Conservation (phyloP, 768 basidiomycete species). For the Tulasnella sp. region DNA sequence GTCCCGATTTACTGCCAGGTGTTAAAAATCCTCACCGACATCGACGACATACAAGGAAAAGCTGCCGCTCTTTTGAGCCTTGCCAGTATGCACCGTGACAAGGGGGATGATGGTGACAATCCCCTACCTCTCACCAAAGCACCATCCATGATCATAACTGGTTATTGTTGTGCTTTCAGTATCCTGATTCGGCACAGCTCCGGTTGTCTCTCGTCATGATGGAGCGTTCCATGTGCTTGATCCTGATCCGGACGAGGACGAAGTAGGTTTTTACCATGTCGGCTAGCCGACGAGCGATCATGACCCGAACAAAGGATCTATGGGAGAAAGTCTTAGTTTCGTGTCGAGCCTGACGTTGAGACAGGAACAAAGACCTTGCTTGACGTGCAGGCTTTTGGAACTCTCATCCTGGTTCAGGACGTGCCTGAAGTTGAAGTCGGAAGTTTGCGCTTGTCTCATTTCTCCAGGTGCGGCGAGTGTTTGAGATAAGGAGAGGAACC, state of each 20-base stretch:
- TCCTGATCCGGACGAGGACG: constrained; percentile 95
- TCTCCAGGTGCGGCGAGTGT: too few species aligned
- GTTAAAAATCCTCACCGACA: neutral
- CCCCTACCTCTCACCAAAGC: constrained; percentile 48
- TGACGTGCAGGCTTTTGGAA: too few species aligned
- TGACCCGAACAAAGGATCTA: too few species aligned
- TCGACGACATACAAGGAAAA: neutral
- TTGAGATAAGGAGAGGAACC: too few species aligned
- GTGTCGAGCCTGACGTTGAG: too few species aligned
- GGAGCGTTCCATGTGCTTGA: constrained; percentile 99
- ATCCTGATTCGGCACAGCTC: constrained; percentile 97
- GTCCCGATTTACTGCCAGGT: neutral
- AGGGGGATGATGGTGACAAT: neutral
- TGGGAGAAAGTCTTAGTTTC: too few species aligned
- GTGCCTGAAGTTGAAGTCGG: too few species aligned
- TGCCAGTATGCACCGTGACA: too few species aligned
- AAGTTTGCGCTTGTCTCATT: too few species aligned
- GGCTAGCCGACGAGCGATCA: too few species aligned
- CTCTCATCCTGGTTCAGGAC: too few species aligned
- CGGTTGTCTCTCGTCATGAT: constrained; percentile 99
- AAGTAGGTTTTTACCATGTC: constrained; percentile 66
- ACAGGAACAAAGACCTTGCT: too few species aligned
- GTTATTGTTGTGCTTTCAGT: constrained; percentile 90
- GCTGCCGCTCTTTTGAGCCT: neutral
- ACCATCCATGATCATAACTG: constrained; percentile 74